Percentiles rank a stretch among this genome's conserved stretches.
Conservation (phyloP, 202 grass and related monocot species). For the Zoysia matrella region DNA sequence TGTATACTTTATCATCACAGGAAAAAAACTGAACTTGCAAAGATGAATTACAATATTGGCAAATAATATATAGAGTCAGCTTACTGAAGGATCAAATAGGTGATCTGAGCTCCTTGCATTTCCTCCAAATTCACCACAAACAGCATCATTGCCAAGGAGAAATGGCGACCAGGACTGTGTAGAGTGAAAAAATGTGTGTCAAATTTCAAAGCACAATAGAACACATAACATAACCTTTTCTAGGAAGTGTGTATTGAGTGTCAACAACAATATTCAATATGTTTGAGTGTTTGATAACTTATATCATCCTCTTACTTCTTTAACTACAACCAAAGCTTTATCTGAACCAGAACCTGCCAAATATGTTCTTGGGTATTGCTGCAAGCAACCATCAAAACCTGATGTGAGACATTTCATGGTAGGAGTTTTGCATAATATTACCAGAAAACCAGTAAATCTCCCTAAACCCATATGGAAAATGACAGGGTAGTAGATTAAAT, state of each 20-base stretch:
- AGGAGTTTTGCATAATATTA: conserved; percentile 2
- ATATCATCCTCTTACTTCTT: conserved; percentile 59
- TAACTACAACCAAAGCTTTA: conserved; percentile 53
- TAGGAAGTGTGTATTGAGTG: no score
- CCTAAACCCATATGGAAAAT: conserved; percentile 16
- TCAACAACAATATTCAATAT: no score
- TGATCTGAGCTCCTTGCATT: conserved; percentile 25
- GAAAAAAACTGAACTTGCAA: conserved; percentile 6
- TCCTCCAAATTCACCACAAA: conserved; percentile 34
- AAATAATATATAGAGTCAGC: conserved; percentile 45
- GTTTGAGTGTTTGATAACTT: conserved; percentile 7
- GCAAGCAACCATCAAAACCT: conserved; percentile 38
- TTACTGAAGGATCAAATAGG: conserved; percentile 83
- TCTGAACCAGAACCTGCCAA: conserved; percentile 42
- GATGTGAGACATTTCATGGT: conserved; percentile 36
- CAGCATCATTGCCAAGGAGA: conserved; percentile 53
- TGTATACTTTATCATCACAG: conserved; percentile 1
- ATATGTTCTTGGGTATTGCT: conserved; percentile 81
- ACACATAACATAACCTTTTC: no score
- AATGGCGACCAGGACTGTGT: conserved; percentile 85
- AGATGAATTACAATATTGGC: conserved; percentile 5
- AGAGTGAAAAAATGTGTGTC: conserved; percentile 27
- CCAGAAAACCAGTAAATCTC: conserved; percentile 6
- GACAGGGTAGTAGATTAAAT: conserved; percentile 3
- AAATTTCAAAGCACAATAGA: conserved; percentile 29